A percentile compares a stretch with the other conserved stretches of the same genome.
Conservation (phyloP, 345 rosid genomes). For the Brassica cretica region DNA sequence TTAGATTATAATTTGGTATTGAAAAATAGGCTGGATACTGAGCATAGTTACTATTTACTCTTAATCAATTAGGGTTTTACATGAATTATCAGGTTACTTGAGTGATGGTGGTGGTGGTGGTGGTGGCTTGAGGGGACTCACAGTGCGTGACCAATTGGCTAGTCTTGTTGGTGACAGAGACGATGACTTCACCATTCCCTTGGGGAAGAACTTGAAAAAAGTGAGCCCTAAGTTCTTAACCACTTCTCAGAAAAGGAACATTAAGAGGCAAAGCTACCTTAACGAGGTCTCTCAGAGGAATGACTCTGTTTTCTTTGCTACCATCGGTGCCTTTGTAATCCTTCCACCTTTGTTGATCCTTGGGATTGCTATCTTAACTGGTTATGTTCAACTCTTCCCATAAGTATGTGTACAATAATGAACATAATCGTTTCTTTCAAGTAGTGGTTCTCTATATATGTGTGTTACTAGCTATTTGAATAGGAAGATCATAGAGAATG, state of each 20-base stretch:
- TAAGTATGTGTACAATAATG: slow-evolving; percentile 32
- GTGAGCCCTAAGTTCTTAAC: slow-evolving; percentile 72
- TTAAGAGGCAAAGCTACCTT: slow-evolving; percentile 76
- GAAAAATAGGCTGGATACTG: no score
- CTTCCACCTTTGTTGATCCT: slow-evolving; percentile 78
- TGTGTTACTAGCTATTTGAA: slow-evolving; percentile 13
- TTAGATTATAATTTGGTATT: neutral
- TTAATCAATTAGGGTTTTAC: neutral
- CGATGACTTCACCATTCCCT: slow-evolving; percentile 67
- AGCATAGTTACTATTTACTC: neutral
- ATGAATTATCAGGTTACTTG: slow-evolving; percentile 48
- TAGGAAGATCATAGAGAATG: slow-evolving; percentile 2
- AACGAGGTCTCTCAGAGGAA: slow-evolving; percentile 84
- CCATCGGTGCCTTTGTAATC: slow-evolving; percentile 79
- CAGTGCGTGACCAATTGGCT: slow-evolving; percentile 73
- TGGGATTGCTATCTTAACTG: slow-evolving; percentile 71
- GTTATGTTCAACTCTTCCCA: slow-evolving; percentile 93
- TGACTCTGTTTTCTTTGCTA: slow-evolving; percentile 83
- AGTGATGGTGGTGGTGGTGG: slow-evolving; percentile 55
- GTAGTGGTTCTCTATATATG: neutral
- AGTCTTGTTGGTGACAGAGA: slow-evolving; percentile 64
- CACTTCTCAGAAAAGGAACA: slow-evolving; percentile 88
- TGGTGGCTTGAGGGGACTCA: slow-evolving; percentile 39
- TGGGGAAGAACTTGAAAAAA: slow-evolving; percentile 84
- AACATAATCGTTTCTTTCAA: neutral